Conservation (phyloP, 495 filamentous ascomycete genomes). For the Pseudoneurospora amorphoporcata region DNA sequence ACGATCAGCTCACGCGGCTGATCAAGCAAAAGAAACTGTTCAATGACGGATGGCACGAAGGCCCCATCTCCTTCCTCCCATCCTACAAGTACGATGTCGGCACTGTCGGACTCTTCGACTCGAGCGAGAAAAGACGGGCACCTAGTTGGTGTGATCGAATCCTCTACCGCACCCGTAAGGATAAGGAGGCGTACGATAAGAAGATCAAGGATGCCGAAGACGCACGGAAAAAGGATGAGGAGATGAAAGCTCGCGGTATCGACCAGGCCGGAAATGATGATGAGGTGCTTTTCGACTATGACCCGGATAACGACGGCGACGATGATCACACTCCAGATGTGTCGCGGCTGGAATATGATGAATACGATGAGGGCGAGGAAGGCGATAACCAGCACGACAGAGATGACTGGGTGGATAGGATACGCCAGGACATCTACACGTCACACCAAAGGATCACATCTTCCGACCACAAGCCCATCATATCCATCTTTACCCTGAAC, state of each 20-base stretch:
- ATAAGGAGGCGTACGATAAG: conserved; percentile 60
- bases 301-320: conserved; percentile 64
- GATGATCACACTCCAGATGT: conserved; percentile 20
- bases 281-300: conserved; percentile 79
- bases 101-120: conserved; percentile 86
- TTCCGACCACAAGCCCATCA: conserved; percentile 91
- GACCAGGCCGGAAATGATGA: conserved; percentile 70
- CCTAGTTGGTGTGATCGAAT: conserved; percentile 99
- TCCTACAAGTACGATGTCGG: conserved; percentile 96
- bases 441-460: conserved; percentile 83
- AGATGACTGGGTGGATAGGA: conserved; percentile 49
- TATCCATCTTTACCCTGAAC: conserved; percentile 65
- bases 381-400: conserved; percentile 35
- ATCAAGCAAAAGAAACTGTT: conserved; percentile 68
- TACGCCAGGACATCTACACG: conserved; percentile 63
- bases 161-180: conserved; percentile 65
- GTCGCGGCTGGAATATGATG: conserved; percentile 47
- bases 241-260: conserved; percentile 72
- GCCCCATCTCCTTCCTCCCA: conserved; percentile 76
- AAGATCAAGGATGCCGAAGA: conserved; percentile 54
- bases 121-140: conserved; percentile 81
- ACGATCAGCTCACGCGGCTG: conserved; percentile 77
- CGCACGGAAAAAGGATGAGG: conserved; percentile 61
- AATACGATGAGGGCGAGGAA: conserved; percentile 44
- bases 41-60: conserved; percentile 86